Percentiles rank a stretch among this genome's conserved stretches.
phyloP scores from a whole-genome alignment of 2,329 filamentous ascomycete genomes.

The Penicillium psychrosexuale region DNA sequence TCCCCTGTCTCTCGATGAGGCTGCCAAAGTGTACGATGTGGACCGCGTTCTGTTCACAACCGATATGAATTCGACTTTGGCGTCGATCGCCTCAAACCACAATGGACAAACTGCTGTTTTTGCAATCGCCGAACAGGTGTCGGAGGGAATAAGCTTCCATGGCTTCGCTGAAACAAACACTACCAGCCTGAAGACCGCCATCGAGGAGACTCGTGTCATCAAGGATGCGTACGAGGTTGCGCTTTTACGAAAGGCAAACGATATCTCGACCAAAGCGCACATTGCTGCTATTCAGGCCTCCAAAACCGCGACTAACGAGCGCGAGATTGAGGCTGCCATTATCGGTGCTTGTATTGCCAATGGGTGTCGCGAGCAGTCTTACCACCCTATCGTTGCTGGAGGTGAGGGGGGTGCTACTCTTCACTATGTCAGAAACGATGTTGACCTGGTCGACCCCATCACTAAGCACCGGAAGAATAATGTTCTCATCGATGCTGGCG shows the following conservation, averaged over 20 bases:
- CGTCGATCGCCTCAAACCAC: constrained; percentile 43
- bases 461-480: constrained; percentile 56
- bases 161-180: constrained; percentile 65
- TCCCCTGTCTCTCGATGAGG: constrained; percentile 72
- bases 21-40: constrained; percentile 72
- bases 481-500: constrained; percentile 81
- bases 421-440: constrained; percentile 81
- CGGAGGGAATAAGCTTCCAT: constrained; percentile 67
- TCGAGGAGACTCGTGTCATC: constrained; percentile 75
- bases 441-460: constrained; percentile 56
- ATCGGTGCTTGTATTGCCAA: constrained; percentile 66
- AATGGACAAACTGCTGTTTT: constrained; percentile 57
- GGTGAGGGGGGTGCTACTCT: constrained; percentile 79
- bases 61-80: constrained; percentile 72
- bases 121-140: constrained; percentile 75
- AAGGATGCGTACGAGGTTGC: constrained; percentile 85
- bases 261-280: constrained; percentile 75
- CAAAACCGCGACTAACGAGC: constrained; percentile 66
- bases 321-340: constrained; percentile 78
- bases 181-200: constrained; percentile 61
- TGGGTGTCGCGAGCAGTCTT: constrained; percentile 75
- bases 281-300: constrained; percentile 66
- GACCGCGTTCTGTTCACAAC: constrained; percentile 71
- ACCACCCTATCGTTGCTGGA: constrained; percentile 82
- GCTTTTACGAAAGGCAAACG: constrained; percentile 76